Conservation (phyloP, 2,329 filamentous ascomycete species). For the Grosmannia clavigera region DNA sequence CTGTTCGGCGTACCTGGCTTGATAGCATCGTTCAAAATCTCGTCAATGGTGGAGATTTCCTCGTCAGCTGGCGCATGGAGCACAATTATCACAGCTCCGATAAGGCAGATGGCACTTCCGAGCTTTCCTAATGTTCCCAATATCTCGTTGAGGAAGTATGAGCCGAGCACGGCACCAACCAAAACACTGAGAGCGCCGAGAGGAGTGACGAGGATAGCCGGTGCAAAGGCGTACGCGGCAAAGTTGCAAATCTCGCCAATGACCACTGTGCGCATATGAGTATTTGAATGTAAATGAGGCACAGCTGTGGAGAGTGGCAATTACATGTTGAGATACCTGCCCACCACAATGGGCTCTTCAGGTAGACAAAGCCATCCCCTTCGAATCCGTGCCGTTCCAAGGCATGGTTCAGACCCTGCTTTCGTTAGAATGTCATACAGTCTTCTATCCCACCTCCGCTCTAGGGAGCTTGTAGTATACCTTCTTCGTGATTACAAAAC, state of each 20-base stretch:
- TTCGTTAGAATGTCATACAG: not conserved
- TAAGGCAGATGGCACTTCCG: constrained; percentile 89
- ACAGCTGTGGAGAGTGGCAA: constrained; percentile 16
- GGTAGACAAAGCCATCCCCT: constrained; percentile 88
- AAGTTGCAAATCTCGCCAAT: constrained; percentile 95
- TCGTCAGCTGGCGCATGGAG: constrained; percentile 92
- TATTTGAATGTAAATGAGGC: not conserved
- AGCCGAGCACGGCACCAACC: constrained; percentile 86
- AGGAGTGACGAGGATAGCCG: constrained; percentile 95
- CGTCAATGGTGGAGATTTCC: constrained; percentile 80
- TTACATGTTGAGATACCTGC: constrained; percentile 79
- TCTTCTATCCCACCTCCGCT: not conserved
- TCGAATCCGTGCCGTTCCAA: constrained; percentile 90
- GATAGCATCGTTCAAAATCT: constrained; percentile 82
- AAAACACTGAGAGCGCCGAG: constrained; percentile 87
- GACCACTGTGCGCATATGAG: constrained; percentile 49
- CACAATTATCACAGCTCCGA: constrained; percentile 94
- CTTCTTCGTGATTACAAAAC: constrained; percentile 99
- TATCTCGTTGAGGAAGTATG: constrained; percentile 86
- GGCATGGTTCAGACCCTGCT: constrained; percentile 56
- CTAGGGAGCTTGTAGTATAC: constrained; percentile 27
- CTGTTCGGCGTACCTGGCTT: constrained; percentile 58
- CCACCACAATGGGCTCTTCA: constrained; percentile 97
- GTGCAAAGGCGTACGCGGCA: constrained; percentile 93
- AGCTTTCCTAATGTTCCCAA: constrained; percentile 85